Conservation (phyloP, 805 yeast genomes). For the Blastobotrys terrestris region DNA sequence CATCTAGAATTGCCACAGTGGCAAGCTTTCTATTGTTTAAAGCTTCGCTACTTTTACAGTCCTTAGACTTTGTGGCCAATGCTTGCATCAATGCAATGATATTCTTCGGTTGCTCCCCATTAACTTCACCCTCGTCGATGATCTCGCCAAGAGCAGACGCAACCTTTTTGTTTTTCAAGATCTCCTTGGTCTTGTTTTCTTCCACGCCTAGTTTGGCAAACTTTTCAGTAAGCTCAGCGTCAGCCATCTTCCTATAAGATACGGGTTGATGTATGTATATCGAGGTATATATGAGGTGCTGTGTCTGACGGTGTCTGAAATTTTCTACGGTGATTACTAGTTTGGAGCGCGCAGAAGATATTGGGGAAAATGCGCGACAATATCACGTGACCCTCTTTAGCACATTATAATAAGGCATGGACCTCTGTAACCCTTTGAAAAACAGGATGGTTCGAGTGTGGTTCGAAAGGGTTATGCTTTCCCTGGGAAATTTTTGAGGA, state of each 20-base stretch:
- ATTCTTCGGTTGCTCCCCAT: slow-evolving; percentile 23
- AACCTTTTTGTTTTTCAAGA: slow-evolving; percentile 80
- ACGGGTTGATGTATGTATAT: not conserved
- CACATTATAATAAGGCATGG: too few relatives aligned
- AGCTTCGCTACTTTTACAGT: slow-evolving; percentile 36
- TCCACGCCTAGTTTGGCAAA: slow-evolving; percentile 22
- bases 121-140: slow-evolving; percentile 37
- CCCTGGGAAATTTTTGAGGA: too few relatives aligned
- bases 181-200: slow-evolving; percentile 59
- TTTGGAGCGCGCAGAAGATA: too few relatives aligned
- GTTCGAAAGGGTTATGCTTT: too few relatives aligned
- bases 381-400: too few relatives aligned
- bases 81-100: slow-evolving; percentile 64
- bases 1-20: slow-evolving; percentile 56
- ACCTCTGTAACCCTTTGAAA: too few relatives aligned
- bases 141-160: slow-evolving; percentile 60
- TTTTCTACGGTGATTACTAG: not conserved
- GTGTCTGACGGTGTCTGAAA: not conserved
- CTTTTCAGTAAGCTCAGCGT: slow-evolving; percentile 16
- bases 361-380: too few relatives aligned
- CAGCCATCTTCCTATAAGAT: slow-evolving; percentile 9
- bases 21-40: slow-evolving; percentile 45
- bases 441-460: too few relatives aligned
- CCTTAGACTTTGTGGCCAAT: slow-evolving; percentile 68
- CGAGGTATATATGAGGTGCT: not conserved